phyloP scores from a whole-genome alignment of 129 eudicot genomes.

The Dittrichia graveolens region DNA sequence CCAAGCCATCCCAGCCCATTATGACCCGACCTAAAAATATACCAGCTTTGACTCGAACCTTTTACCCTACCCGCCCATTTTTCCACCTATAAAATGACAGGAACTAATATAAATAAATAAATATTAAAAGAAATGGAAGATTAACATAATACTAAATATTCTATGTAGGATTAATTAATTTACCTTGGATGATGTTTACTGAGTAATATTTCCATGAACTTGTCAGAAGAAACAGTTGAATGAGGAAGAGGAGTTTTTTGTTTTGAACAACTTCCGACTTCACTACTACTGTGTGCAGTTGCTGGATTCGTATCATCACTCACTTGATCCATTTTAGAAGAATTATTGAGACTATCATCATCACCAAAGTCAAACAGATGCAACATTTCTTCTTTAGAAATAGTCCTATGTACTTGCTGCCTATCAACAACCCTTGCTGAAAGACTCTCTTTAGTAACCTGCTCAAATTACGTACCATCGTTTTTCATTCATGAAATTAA shows the following conservation, averaged over 20 bases:
- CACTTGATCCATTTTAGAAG: conserved; percentile 43
- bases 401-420: conserved; percentile 94
- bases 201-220: conserved; percentile 61
- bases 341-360: conserved; percentile 60
- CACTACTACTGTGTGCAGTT: conserved; percentile 25
- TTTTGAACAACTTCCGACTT: conserved; percentile 40
- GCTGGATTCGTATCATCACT: conserved; percentile 25
- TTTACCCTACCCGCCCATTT: conserved; percentile 1
- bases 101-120: conserved; percentile 3
- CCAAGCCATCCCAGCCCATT: too few relatives aligned
- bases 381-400: conserved; percentile 95
- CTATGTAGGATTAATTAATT: neutral
- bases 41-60: neutral
- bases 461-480: neutral
- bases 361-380: conserved; percentile 91
- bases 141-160: neutral
- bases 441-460: conserved; percentile 96
- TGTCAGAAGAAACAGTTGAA: conserved; percentile 64
- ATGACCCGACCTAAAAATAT: neutral
- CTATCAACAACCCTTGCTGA: conserved; percentile 97
- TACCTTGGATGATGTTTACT: conserved; percentile 80
- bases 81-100: neutral
- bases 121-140: conserved; percentile 8
- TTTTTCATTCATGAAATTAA: too few relatives aligned
- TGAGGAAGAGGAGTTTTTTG: conserved; percentile 49